Evolutionary conservation across 306 rosid genomes (phyloP), one percentile per base, ranked within the genome.

Genomic region (Ochetophila trinervis): DNA sequence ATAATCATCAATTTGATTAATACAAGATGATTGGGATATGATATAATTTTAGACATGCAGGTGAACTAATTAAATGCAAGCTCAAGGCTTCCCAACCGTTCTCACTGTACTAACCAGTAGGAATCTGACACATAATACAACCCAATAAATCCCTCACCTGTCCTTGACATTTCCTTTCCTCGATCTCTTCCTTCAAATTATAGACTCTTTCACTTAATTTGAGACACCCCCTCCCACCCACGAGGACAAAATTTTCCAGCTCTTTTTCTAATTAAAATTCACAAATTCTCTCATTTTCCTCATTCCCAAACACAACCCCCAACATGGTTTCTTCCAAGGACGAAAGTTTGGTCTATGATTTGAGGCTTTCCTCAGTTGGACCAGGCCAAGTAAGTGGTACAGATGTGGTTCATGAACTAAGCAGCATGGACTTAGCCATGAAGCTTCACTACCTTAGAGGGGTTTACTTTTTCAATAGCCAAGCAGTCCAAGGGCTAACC

Each of bases 401-500:
- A 11, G 82, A 87, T 5, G 45, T 49, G 36, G 71, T 74, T 60
- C 86, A 84, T 47, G 12, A 59, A 49, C 87, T 72, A 0, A 20
- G 61, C 2, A 79, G 81, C 12, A 14, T 86, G 21, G 96, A 92
- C 80, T 63, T 92, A 74, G 95, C 95, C 79, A 82, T 87, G 92
- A 92, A 89, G 69, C 86, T 92, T 14, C 98, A 92, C 77, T 89
- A 92, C 69, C 79, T 89, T 0, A 82, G 65, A 60, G 85, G 67
- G 0, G 72, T 92, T 16, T 89, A 89, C 73, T 84, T 87, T 19
- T 87, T 87, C 53, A 61, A 34, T 0, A 60, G 78, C n/a, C 72
- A 80, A 23, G 86, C 72, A 4, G 68, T 47, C 0, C 9, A 57
- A 63, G 84, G 50, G 5, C 17, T 92, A 13, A 77, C 73, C 42